Conservation (phyloP, 495 filamentous ascomycete species). For the Tuber brumale region DNA sequence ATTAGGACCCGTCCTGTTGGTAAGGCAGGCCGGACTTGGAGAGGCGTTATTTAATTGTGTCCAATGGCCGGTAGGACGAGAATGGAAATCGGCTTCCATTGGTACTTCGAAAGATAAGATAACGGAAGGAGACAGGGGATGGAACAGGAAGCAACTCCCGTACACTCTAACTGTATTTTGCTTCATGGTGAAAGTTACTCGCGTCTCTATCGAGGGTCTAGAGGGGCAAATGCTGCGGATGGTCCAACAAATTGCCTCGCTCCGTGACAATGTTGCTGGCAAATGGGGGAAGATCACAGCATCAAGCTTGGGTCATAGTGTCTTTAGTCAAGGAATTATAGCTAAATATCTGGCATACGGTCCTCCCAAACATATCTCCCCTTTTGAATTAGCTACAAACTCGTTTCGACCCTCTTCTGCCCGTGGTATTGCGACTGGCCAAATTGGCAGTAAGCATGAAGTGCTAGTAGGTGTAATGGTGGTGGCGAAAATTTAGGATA, state of each 20-base stretch:
- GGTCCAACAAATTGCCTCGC: neutral
- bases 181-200: neutral
- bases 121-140: too few species aligned
- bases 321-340: slow-evolving; percentile 91
- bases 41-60: too few species aligned
- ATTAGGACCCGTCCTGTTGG: too few species aligned
- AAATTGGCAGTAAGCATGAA: slow-evolving; percentile 24
- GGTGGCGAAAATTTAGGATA: slow-evolving; percentile 51
- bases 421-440: slow-evolving; percentile 27
- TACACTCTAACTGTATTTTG: neutral
- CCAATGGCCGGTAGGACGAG: too few species aligned
- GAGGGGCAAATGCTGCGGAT: neutral
- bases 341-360: slow-evolving; percentile 97
- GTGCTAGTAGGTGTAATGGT: slow-evolving; percentile 30
- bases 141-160: neutral
- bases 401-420: slow-evolving; percentile 69
- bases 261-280: slow-evolving; percentile 18
- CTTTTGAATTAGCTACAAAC: slow-evolving; percentile 56
- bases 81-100: too few species aligned
- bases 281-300: slow-evolving; percentile 59
- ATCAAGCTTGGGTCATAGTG: slow-evolving; percentile 88
- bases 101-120: too few species aligned
- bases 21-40: too few species aligned
- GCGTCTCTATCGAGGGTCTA: neutral
- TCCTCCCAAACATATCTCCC: slow-evolving; percentile 60